phyloP scores from a whole-genome alignment of 2,329 filamentous ascomycete genomes.

The Thielaviopsis ethacetica region DNA sequence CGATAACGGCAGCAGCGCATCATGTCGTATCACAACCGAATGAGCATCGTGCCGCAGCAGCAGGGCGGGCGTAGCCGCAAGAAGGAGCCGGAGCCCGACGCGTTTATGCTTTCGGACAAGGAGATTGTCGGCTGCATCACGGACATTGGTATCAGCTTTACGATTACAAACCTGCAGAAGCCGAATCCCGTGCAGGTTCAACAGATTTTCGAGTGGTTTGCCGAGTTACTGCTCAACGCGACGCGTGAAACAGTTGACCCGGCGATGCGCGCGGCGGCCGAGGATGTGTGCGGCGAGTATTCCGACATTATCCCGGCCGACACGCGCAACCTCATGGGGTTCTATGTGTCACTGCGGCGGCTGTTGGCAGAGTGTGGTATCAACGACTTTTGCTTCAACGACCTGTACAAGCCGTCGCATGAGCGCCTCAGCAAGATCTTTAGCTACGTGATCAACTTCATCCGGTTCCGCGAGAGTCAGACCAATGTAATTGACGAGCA shows the following conservation, averaged over 20 bases:
- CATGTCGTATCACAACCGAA: slow-evolving; percentile 43
- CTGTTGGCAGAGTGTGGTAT: slow-evolving; percentile 80
- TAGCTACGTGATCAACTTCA: slow-evolving; percentile 97
- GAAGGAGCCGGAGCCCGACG: slow-evolving; percentile 42
- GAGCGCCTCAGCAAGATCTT: slow-evolving; percentile 87
- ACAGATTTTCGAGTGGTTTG: slow-evolving; percentile 96
- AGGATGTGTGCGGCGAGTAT: slow-evolving; percentile 72
- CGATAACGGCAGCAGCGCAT: not conserved
- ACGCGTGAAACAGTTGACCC: slow-evolving; percentile 88
- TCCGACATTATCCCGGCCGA: slow-evolving; percentile 74
- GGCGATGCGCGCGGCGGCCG: slow-evolving; percentile 81
- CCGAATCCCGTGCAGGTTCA: slow-evolving; percentile 90
- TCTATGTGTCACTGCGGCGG: slow-evolving; percentile 69
- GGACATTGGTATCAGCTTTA: slow-evolving; percentile 87
- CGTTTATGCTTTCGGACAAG: slow-evolving; percentile 44
- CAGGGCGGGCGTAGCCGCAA: slow-evolving; percentile 35
- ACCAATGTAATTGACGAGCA: slow-evolving; percentile 80
- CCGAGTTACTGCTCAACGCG: slow-evolving; percentile 81
- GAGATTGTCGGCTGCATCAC: slow-evolving; percentile 96
- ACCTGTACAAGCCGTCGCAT: slow-evolving; percentile 81
- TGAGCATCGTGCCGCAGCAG: slow-evolving; percentile 42
- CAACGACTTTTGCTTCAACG: slow-evolving; percentile 82
- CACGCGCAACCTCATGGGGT: slow-evolving; percentile 87
- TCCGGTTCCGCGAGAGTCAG: slow-evolving; percentile 88
- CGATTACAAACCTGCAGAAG: slow-evolving; percentile 73